These are phyloP conservation scores for Centaurea solstitialis DNA, from an alignment of 129 eudicot genomes.

Conservation along the genomic window DNA sequence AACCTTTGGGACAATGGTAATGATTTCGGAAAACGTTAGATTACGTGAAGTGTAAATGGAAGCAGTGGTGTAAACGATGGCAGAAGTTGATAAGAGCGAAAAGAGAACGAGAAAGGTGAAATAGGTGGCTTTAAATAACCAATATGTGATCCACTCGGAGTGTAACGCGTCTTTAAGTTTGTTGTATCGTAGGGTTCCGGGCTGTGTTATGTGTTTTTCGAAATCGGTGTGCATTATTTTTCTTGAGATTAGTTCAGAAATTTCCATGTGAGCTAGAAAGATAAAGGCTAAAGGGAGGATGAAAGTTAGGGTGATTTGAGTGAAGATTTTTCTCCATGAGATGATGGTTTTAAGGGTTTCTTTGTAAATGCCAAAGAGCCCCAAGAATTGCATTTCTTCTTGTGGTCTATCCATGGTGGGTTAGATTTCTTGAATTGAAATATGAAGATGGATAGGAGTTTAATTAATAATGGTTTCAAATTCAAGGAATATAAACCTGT, in stretches of 20 bases:
- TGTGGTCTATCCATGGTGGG: slow-evolving; percentile 62
- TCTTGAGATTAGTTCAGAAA: slow-evolving; percentile 33
- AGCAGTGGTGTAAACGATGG: slow-evolving; percentile 63
- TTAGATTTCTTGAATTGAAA: slow-evolving; percentile 1
- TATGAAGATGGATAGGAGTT: not conserved
- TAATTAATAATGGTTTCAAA: not conserved
- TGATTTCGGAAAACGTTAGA: slow-evolving; percentile 6
- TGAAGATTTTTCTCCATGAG: slow-evolving; percentile 49
- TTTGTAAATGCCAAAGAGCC: slow-evolving; percentile 55
- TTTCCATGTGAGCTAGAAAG: slow-evolving; percentile 42
- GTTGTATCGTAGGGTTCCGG: slow-evolving; percentile 29
- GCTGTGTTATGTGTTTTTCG: slow-evolving; percentile 13
- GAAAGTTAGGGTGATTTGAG: slow-evolving; percentile 54
- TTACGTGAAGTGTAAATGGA: slow-evolving; percentile 39
- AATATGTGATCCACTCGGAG: slow-evolving; percentile 31
- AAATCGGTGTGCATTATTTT: slow-evolving; percentile 18
- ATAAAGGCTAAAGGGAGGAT: slow-evolving; percentile 64
- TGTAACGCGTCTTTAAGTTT: slow-evolving; percentile 16
- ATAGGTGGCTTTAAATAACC: slow-evolving; percentile 37
- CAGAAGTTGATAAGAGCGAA: slow-evolving; percentile 68
- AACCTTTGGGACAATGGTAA: slow-evolving; percentile 52
- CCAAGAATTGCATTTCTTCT: slow-evolving; percentile 71
- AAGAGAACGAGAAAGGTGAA: slow-evolving; percentile 34
- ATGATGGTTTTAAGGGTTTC: slow-evolving; percentile 52
- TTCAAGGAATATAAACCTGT: not conserved